Conservation (phyloP, 2,329 filamentous ascomycete species). For the Hypomyces perniciosus region DNA sequence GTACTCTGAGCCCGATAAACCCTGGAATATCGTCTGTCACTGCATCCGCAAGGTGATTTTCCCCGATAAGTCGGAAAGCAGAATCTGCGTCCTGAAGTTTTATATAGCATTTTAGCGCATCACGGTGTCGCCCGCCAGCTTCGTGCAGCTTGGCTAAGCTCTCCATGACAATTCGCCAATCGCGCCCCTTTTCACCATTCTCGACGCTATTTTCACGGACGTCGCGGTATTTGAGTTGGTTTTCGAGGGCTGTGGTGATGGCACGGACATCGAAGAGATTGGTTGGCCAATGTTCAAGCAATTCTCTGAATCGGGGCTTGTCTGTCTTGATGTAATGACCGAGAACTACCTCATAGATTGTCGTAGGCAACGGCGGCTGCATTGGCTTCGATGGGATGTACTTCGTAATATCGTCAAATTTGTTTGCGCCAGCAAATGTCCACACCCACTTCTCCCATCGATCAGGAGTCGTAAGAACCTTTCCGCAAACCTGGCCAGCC, state of each 20-base stretch:
- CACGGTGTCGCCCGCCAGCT: conserved; percentile 70
- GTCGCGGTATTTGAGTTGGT: conserved; percentile 71
- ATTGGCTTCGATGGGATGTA: conserved; percentile 75
- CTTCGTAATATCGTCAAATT: conserved; percentile 83
- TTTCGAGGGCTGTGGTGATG: conserved; percentile 72
- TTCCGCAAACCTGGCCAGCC: conserved; percentile 76
- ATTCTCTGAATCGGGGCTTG: conserved; percentile 65
- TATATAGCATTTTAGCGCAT: conserved; percentile 86
- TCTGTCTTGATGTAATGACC: conserved; percentile 81
- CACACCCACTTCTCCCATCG: conserved; percentile 96
- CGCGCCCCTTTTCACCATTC: conserved; percentile 63
- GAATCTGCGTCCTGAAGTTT: conserved; percentile 86
- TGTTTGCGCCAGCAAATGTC: conserved; percentile 79
- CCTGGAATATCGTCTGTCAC: conserved; percentile 85
- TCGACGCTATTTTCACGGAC: conserved; percentile 71
- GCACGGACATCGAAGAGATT: conserved; percentile 76
- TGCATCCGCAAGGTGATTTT: conserved; percentile 84
- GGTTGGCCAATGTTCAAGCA: conserved; percentile 77
- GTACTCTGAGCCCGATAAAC: conserved; percentile 81
- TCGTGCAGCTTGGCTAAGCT: conserved; percentile 80
- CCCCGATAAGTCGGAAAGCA: conserved; percentile 77
- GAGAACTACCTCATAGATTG: conserved; percentile 83
- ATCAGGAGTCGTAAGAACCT: conserved; percentile 70
- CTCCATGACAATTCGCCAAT: conserved; percentile 88
- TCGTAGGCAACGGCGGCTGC: conserved; percentile 69